Evolutionary conservation across 2,329 filamentous ascomycete genomes (phyloP).

Genomic region (Trichophyton schoenleinii): DNA sequence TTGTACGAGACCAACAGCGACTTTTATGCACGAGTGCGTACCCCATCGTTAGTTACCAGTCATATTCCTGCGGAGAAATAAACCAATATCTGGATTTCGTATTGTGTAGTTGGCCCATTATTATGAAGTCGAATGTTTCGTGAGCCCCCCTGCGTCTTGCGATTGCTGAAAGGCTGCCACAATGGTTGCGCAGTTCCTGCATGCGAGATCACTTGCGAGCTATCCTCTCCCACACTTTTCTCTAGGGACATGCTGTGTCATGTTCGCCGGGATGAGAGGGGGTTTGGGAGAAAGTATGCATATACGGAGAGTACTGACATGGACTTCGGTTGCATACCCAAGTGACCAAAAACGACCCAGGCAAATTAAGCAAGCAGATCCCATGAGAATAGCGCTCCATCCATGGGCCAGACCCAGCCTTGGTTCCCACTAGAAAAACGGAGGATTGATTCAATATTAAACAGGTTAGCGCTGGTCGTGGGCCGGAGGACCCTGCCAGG

Average conservation of each 20-base stretch:
- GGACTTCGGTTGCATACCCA: neutral
- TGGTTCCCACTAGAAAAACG: neutral
- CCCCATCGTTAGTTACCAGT: neutral
- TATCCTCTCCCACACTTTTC: neutral
- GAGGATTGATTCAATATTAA: neutral
- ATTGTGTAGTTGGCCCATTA: neutral
- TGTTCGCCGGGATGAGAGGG: neutral
- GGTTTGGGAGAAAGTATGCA: neutral
- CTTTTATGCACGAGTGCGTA: neutral
- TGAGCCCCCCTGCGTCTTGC: neutral
- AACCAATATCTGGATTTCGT: neutral
- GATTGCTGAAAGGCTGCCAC: neutral
- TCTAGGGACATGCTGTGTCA: neutral
- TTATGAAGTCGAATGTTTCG: neutral
- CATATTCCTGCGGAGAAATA: neutral
- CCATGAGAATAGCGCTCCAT: neutral
- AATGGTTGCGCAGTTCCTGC: neutral
- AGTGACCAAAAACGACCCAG: neutral
- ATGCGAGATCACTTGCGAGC: neutral
- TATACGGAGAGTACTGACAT: neutral
- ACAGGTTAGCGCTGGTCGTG: neutral
- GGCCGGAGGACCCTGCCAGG: neutral
- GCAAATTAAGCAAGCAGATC: slow-evolving; percentile 1
- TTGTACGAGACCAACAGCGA: neutral
- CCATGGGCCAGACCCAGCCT: neutral